These are phyloP conservation scores for Lophiostoma macrostomum DNA, from an alignment of 495 filamentous ascomycete species.

Conservation along the genomic window DNA sequence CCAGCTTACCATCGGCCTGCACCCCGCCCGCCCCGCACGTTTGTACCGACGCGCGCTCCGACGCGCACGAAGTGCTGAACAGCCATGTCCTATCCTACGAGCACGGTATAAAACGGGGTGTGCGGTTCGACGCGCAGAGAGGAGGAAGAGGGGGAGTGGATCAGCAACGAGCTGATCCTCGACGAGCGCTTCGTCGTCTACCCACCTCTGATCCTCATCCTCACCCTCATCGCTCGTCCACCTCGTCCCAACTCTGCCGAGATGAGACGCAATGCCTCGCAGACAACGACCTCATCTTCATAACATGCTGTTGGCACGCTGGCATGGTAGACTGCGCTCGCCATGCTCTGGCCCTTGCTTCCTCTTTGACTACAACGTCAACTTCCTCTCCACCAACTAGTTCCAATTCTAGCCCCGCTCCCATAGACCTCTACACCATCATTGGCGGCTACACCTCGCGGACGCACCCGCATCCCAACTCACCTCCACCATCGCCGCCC, in stretches of 20 bases:
- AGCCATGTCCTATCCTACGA: no score
- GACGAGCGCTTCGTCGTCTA: constrained; percentile 58
- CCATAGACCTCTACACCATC: constrained; percentile 53
- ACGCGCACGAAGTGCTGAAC: no score
- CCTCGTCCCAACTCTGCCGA: no score
- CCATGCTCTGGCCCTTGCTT: constrained; percentile 45
- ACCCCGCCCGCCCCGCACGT: no score
- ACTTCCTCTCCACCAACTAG: no score
- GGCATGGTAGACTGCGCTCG: constrained; percentile 57
- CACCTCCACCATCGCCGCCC: constrained; percentile 48
- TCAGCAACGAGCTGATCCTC: constrained; percentile 52
- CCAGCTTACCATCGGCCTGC: no score
- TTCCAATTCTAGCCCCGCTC: no score
- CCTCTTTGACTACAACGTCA: no score
- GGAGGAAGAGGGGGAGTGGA: constrained; percentile 52
- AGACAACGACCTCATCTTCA: constrained; percentile 57
- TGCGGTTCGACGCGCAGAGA: no score
- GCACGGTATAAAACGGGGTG: constrained; percentile 48
- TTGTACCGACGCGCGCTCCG: no score
- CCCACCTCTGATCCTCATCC: no score
- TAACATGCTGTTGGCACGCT: constrained; percentile 62
- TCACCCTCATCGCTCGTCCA: no score
- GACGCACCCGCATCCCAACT: constrained; percentile 47
- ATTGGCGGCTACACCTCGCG: constrained; percentile 62
- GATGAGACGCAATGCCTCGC: background rate